Evolutionary conservation across 2,329 filamentous ascomycete genomes (phyloP).

Genomic region (Ophiostoma novo-ulmi): DNA sequence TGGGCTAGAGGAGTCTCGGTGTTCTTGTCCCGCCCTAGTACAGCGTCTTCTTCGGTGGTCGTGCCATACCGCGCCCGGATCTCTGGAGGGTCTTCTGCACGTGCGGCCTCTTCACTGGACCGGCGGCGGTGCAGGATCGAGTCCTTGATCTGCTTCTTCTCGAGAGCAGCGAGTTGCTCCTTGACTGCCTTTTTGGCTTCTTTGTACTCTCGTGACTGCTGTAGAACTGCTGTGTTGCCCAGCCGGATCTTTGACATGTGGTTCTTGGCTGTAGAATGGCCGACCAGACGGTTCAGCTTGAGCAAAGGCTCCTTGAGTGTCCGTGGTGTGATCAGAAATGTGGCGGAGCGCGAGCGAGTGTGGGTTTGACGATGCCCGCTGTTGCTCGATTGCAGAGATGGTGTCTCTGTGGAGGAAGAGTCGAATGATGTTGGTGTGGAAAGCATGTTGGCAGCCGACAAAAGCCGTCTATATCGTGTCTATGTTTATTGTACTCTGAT

Average conservation of each 20-base stretch:
- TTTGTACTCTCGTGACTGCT: slow-evolving; percentile 32
- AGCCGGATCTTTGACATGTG: slow-evolving; percentile 38
- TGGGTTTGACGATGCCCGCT: background rate
- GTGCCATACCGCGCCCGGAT: slow-evolving; percentile 34
- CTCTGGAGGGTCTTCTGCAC: slow-evolving; percentile 32
- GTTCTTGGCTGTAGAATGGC: slow-evolving; percentile 38
- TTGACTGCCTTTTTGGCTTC: slow-evolving; percentile 32
- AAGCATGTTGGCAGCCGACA: background rate
- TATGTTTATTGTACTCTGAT: background rate
- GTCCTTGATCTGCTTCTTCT: slow-evolving; percentile 34
- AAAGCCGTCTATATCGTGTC: background rate
- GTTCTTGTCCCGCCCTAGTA: slow-evolving; percentile 26
- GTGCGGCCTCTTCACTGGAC: slow-evolving; percentile 35
- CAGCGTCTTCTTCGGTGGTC: slow-evolving; percentile 24
- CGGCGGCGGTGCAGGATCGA: slow-evolving; percentile 33
- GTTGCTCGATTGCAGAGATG: slow-evolving; percentile 2
- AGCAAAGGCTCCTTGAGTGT: slow-evolving; percentile 37
- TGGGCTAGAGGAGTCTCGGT: slow-evolving; percentile 27
- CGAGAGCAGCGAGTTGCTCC: slow-evolving; percentile 34
- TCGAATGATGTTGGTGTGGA: background rate
- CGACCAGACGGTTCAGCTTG: slow-evolving; percentile 38
- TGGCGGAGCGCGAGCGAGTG: background rate
- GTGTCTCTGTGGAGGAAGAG: slow-evolving; percentile 5
- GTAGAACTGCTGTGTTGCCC: slow-evolving; percentile 36
- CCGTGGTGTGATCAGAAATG: background rate